Conservation (phyloP, 352 stramenopile species). For the Hyaloperonospora brassicae region DNA sequence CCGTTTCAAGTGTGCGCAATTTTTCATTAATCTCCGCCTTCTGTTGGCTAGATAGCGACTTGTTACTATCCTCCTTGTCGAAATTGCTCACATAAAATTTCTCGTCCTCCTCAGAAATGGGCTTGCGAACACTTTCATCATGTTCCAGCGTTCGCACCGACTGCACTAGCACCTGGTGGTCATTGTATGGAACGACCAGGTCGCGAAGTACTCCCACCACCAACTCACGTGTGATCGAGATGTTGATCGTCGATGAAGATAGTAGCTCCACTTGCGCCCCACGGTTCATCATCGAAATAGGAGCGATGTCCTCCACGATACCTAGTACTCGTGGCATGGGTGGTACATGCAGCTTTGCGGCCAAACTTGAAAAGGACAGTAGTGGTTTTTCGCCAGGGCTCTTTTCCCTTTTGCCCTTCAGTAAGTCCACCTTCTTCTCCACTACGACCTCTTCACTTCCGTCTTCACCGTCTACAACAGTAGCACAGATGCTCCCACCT, state of each 20-base stretch:
- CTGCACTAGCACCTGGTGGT: constrained; percentile 46
- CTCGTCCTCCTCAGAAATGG: constrained; percentile 36
- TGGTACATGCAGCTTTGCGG: constrained; percentile 43
- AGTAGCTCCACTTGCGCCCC: constrained; percentile 34
- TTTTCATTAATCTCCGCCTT: constrained; percentile 38
- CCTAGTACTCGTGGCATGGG: constrained; percentile 47
- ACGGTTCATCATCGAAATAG: constrained; percentile 39
- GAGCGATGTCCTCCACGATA: constrained; percentile 49
- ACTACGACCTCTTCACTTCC: constrained; percentile 11
- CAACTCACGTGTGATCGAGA: constrained; percentile 38
- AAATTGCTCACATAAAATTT: constrained; percentile 48
- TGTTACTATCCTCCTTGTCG: constrained; percentile 38
- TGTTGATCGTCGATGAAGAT: constrained; percentile 29
- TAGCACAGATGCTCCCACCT: constrained; percentile 37
- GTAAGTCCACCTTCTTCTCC: constrained; percentile 18
- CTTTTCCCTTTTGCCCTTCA: constrained; percentile 24
- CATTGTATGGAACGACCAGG: constrained; percentile 46
- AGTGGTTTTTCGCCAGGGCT: constrained; percentile 24
- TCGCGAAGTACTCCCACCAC: constrained; percentile 42
- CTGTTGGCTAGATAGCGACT: constrained; percentile 30
- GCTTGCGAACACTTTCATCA: constrained; percentile 32
- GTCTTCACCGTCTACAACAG: constrained; percentile 20
- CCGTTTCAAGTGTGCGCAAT: constrained; percentile 30
- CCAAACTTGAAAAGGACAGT: constrained; percentile 32
- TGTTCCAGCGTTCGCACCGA: constrained; percentile 39